Evolutionary conservation across 2,329 filamentous ascomycete species (phyloP).

Genomic region (Orbilia quercus): DNA sequence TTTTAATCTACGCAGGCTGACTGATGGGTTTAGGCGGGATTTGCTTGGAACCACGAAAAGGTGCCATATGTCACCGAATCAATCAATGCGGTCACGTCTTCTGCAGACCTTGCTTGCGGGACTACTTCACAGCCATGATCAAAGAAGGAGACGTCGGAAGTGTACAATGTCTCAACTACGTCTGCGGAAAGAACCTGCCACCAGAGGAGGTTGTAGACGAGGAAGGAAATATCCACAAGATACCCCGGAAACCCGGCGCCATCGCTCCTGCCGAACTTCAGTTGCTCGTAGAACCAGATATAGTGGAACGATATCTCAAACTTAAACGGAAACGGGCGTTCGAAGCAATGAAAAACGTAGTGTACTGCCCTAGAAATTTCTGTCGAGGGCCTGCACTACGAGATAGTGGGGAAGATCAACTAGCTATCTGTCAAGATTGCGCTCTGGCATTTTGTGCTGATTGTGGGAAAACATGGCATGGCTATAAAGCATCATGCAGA

Average conservation of each 20-base stretch:
- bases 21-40: constrained; percentile 25
- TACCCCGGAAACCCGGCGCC: constrained; percentile 51
- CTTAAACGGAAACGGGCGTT: constrained; percentile 93
- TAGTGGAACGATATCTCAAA: constrained; percentile 85
- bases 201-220: constrained; percentile 48
- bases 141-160: constrained; percentile 81
- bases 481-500: constrained; percentile 78
- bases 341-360: constrained; percentile 88
- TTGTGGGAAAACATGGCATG: constrained; percentile 87
- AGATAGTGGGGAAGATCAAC: constrained; percentile 66
- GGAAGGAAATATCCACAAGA: constrained; percentile 45
- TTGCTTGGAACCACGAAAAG: constrained; percentile 83
- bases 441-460: constrained; percentile 84
- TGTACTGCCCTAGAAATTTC: constrained; percentile 92
- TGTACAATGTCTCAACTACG: constrained; percentile 82
- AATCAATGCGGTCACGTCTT: constrained; percentile 89
- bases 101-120: constrained; percentile 84
- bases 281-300: constrained; percentile 76
- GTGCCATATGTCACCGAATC: constrained; percentile 81
- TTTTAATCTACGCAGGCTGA: neutral
- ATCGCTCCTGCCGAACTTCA: constrained; percentile 61
- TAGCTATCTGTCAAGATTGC: constrained; percentile 90
- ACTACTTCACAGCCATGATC: constrained; percentile 91
- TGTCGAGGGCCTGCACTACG: constrained; percentile 81
- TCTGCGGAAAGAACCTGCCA: constrained; percentile 75